Base-by-base conservation (phyloP, 2,329 filamentous ascomycete genomes). In the Epichloe coenophiala region DNA sequence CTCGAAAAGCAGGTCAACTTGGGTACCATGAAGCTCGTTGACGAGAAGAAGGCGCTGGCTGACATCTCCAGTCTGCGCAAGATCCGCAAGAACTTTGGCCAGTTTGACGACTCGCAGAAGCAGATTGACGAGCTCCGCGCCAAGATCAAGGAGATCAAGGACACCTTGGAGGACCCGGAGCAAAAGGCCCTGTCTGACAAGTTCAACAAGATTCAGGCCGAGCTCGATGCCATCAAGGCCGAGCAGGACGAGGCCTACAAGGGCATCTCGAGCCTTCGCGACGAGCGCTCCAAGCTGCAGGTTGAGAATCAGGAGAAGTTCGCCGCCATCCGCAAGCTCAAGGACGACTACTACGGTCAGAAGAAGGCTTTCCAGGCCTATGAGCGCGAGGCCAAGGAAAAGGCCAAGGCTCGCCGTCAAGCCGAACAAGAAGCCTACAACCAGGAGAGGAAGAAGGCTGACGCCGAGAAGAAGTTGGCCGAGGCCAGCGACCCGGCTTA, bases 241-340 rank as follows among this genome's bases (percentile, higher is more conserved):
- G 87, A 95, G 73, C 88, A 95, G 70, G 89, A 97, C 62, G 81
- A 84, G 58, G 88, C 84, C 37, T 95, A 85, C 79, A 94, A 95
- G 78, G 86, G 82, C 72, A 73, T 96, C 53, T 90, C 88, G 59
- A 69, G 77, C 51, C 81, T 97, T 55, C 83, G 87, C 51, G 91
- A 95, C 60, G 86, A 96, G 73, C 83, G 87, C 55, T 84, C 81
- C 65, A 88, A 84, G 72, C 79, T 93, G 48, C 85, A 94, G 61
- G 80, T 79, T 53, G 84, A 93, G 65, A 88, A 95, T 71, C 85
- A 95, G 68, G 83, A 86, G 64, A 95, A 91, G 68, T 96, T 82
- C 68, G 68, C 76, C 53, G 84, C 82, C 51, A 82, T 96, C 63
- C 88, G 84, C 66, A 85, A 88, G 66, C 71, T 95, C 70, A 94